These are phyloP conservation scores for Tetrastigma voinierianum DNA, from an alignment of 164 flowering plant species.

Conservation along the genomic window DNA sequence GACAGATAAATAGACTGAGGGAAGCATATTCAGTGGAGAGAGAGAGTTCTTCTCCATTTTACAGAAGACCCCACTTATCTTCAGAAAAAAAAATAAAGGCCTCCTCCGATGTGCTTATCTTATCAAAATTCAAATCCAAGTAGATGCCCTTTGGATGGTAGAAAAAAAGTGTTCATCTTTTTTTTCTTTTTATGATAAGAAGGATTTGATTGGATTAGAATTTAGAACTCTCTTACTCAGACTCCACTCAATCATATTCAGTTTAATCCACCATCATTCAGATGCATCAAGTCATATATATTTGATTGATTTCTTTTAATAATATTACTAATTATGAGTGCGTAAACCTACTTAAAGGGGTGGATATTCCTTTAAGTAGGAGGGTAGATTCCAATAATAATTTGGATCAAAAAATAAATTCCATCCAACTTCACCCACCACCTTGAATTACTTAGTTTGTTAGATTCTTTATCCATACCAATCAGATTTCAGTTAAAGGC, in stretches of 20 bases:
- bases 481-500: too few species aligned
- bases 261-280: not conserved
- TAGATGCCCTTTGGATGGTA: constrained; percentile 11
- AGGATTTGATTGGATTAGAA: constrained; percentile 10
- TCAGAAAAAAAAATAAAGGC: constrained; percentile 1
- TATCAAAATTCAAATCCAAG: constrained; percentile 4
- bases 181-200: constrained; percentile 16
- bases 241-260: constrained; percentile 9
- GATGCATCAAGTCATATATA: not conserved
- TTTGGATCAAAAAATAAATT: too few species aligned
- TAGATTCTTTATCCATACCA: too few species aligned
- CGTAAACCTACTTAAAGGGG: too few species aligned
- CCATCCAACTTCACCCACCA: too few species aligned
- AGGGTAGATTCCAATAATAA: too few species aligned
- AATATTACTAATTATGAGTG: too few species aligned
- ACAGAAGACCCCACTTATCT: not conserved
- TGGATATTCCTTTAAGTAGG: too few species aligned
- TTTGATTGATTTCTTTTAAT: too few species aligned
- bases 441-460: too few species aligned
- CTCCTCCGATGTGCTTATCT: not conserved
- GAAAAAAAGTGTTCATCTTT: constrained; percentile 1
- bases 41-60: too few species aligned
- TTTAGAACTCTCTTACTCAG: constrained; percentile 13
- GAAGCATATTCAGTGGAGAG: constrained; percentile 1
- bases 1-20: not conserved